Evolutionary conservation across 306 rosid genomes (phyloP).

Genomic region (Cotoneaster glaucophyllus): DNA sequence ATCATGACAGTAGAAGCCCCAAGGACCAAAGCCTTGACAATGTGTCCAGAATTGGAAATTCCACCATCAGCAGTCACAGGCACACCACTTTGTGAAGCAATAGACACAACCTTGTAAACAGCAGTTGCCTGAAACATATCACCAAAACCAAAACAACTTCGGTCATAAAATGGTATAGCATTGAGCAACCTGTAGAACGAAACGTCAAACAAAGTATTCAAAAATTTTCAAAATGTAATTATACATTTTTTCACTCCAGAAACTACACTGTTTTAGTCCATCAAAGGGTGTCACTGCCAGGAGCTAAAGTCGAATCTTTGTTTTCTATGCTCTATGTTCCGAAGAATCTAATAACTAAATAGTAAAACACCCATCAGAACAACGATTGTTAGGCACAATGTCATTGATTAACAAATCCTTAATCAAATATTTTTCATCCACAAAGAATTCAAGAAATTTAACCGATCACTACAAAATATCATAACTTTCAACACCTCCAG

Average conservation of each 20-base stretch:
- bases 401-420: neutral
- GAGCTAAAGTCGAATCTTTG: neutral
- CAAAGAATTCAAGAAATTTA: neutral
- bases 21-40: slow-evolving; percentile 76
- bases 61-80: slow-evolving; percentile 96
- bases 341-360: neutral
- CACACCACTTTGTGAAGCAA: slow-evolving; percentile 67
- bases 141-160: neutral
- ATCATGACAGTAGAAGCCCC: slow-evolving; percentile 96
- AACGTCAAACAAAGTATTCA: neutral
- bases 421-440: neutral
- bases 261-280: neutral
- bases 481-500: neutral
- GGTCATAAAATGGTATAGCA: neutral
- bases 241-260: neutral
- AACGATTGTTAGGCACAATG: neutral
- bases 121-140: slow-evolving; percentile 62
- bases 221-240: neutral
- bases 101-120: slow-evolving; percentile 73
- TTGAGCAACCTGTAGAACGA: neutral
- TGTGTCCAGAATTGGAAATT: slow-evolving; percentile 83
- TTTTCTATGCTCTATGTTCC: neutral
- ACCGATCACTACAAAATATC: neutral
- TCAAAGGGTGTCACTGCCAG: neutral
- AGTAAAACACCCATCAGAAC: neutral